Evolutionary conservation across 2,329 filamentous ascomycete species (phyloP).

Genomic region (Calonectria naviculata): DNA sequence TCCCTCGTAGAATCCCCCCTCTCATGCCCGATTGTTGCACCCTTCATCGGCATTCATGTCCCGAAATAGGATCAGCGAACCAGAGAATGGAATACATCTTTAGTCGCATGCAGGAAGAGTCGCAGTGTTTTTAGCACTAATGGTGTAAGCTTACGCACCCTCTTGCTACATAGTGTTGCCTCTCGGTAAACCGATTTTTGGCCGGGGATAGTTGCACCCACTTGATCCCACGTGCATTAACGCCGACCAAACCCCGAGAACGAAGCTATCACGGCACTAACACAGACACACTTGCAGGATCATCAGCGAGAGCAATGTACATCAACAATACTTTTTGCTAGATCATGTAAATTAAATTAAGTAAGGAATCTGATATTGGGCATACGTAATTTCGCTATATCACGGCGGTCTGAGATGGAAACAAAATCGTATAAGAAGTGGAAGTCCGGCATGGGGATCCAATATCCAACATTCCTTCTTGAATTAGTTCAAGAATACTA

Average conservation of each 20-base stretch:
- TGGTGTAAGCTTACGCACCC: not conserved
- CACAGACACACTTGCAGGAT: conserved; percentile 7
- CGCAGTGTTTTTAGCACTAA: not conserved
- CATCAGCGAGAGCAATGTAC: not conserved
- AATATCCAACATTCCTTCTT: not conserved
- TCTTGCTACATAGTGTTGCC: not conserved
- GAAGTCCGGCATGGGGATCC: not conserved
- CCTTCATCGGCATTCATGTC: not conserved
- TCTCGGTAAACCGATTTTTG: not conserved
- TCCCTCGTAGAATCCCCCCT: too few species aligned
- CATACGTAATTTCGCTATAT: not conserved
- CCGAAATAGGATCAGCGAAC: not conserved
- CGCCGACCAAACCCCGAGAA: conserved; percentile 4
- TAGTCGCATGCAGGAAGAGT: not conserved
- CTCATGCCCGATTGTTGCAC: too few species aligned
- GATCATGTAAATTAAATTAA: not conserved
- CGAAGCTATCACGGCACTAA: not conserved
- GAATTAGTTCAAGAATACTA: not conserved
- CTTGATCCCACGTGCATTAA: conserved; percentile 5
- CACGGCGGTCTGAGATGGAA: not conserved
- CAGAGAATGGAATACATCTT: not conserved
- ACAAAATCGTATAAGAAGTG: not conserved
- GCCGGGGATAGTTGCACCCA: not conserved
- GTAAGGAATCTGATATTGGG: not conserved
- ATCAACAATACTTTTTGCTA: not conserved